These are phyloP conservation scores for Dalbergia oliveri DNA, from an alignment of 306 rosid genomes.

Conservation along the genomic window DNA sequence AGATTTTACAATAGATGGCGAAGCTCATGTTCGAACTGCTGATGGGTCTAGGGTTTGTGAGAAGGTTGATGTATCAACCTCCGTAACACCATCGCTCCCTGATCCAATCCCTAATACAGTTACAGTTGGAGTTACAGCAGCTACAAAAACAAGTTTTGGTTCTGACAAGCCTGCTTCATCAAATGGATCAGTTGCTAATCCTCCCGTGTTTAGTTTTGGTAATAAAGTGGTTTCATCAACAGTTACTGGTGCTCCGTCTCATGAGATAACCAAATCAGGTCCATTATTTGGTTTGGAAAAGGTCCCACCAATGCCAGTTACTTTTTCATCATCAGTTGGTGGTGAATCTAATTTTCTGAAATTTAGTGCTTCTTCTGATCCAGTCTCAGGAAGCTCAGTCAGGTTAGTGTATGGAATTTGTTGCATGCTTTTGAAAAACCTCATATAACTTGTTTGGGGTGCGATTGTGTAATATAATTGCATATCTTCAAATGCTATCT, in stretches of 20 bases:
- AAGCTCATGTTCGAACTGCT: conserved; percentile 40
- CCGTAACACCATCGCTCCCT: conserved; percentile 39
- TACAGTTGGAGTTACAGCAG: conserved; percentile 24
- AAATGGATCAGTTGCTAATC: conserved; percentile 51
- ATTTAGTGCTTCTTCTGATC: conserved; percentile 49
- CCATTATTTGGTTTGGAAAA: conserved; percentile 55
- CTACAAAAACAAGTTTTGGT: conserved; percentile 46
- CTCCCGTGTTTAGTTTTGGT: conserved; percentile 44
- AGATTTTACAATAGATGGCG: conserved; percentile 44
- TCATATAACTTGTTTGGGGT: background rate
- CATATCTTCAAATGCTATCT: too few species aligned
- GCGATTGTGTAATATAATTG: too few species aligned
- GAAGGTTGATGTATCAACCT: conserved; percentile 46
- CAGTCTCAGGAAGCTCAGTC: conserved; percentile 59
- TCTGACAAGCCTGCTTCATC: conserved; percentile 49
- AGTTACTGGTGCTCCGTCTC: conserved; percentile 39
- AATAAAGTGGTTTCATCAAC: conserved; percentile 35
- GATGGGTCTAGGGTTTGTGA: conserved; percentile 53
- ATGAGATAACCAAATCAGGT: conserved; percentile 43
- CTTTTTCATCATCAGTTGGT: conserved; percentile 46
- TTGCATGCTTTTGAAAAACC: conserved; percentile 9
- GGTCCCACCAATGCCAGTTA: conserved; percentile 46
- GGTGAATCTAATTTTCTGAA: conserved; percentile 46
- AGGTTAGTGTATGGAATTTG: conserved; percentile 58
- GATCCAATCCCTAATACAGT: conserved; percentile 44